Evolutionary conservation across 441 rosid genomes (phyloP), one percentile per base, ranked within the genome.

Genomic region (Theobroma grandiflorum): DNA sequence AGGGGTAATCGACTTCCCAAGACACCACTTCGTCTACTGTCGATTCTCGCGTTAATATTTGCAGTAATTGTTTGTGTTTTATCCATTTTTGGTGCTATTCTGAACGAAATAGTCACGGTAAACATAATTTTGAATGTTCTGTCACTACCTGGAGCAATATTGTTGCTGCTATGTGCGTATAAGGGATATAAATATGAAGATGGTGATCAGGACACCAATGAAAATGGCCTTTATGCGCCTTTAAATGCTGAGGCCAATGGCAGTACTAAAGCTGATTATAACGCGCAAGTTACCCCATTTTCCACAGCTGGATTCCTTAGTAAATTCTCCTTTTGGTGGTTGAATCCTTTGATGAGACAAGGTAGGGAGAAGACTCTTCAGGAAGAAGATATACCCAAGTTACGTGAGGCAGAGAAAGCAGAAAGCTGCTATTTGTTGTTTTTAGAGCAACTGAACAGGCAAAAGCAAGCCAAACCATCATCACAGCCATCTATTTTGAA

Each of bases 291-390:
- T 42, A 86, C 89, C 53, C 79, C 80, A 38, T 93, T 95, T 85
- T 88, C 91, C 2, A 79, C 76, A 78, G 98, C 98, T 62, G 93
- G 99, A 20, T 81, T 91, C 83, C 85, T 95, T 59, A 85, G 89
- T 79, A 87, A 40, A 81, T 78, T 95, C 82, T 85, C 97, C 20
- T 97, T 97, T 86, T 95, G 97, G 97, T 95, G 99, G 99, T 72
- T 97, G 88, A 95, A 95, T 82, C 82, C 91, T 14, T 73, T 97
- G 81, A 90, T 97, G 92, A 93, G 86, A 86, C 86, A 40, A 79
- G 99, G 99, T 3, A 86, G 85, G 78, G 88, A 87, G 82, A 90
- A 91, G 80, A 88, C 93, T 64, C 89, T 97, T 18, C 93, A 84
- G 80, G 95, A 93, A 20, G 85, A 90, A 68, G 99, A 95, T 75